Conservation (phyloP, 768 basidiomycete species). For the Paxillus ammoniavirescens region DNA sequence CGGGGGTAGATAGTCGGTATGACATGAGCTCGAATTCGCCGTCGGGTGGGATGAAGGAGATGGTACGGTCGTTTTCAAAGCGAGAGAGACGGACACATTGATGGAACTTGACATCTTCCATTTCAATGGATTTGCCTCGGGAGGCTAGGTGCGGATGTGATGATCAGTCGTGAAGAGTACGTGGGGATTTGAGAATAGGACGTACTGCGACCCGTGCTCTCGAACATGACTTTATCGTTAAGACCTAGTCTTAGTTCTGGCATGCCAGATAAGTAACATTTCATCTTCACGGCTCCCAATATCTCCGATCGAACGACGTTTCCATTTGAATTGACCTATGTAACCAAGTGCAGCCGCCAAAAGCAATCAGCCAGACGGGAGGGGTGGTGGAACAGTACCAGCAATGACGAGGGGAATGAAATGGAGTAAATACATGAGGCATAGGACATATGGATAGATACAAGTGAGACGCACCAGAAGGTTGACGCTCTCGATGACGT, state of each 20-base stretch:
- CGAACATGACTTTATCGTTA: constrained; percentile 99
- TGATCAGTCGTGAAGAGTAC: background rate
- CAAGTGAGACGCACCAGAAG: constrained; percentile 62
- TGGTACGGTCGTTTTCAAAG: constrained; percentile 98
- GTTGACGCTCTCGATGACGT: constrained; percentile 97
- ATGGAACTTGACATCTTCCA: constrained; percentile 99
- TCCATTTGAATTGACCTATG: constrained; percentile 91
- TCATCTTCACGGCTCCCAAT: constrained; percentile 99
- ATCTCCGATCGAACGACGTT: constrained; percentile 98
- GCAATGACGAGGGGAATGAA: too few relatives aligned
- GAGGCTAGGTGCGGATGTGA: constrained; percentile 7
- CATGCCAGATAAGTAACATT: constrained; percentile 99
- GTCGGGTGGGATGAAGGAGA: constrained; percentile 98
- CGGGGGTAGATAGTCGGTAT: constrained; percentile 93
- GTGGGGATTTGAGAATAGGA: constrained; percentile 6
- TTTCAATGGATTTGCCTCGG: constrained; percentile 98
- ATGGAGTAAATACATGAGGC: background rate
- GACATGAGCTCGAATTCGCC: constrained; percentile 99
- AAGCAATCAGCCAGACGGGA: background rate
- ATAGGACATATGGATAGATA: background rate
- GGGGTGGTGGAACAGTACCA: background rate
- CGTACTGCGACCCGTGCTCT: constrained; percentile 92
- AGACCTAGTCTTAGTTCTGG: constrained; percentile 92
- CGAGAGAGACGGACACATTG: constrained; percentile 97
- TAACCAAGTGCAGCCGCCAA: background rate